Base-by-base conservation (phyloP, 768 basidiomycete species). In the Wakefieldia striispora region DNA sequence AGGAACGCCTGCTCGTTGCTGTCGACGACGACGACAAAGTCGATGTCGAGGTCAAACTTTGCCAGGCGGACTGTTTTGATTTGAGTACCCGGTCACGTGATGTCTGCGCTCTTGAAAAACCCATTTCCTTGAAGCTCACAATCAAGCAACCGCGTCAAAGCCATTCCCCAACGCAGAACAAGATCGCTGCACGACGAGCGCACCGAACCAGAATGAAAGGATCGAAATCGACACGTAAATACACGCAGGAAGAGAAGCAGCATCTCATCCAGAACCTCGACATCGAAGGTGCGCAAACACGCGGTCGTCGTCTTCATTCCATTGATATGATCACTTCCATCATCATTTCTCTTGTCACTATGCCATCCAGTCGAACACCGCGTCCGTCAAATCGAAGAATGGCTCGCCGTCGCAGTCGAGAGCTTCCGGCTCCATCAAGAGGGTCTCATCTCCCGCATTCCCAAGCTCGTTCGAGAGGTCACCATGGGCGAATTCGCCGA, bases 201-300 rank as follows among this genome's bases (percentile, higher is more conserved):
- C n/a, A n/a, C n/a, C n/a, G n/a, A n/a, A 29, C 38, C 29, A 27
- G 24, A 43, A 70, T 68, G 68, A 55, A 64, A 29, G 26, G 6
- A 7, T 49, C 47, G 14, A 43, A 48, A 20, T 39, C 58, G 49
- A 59, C 59, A 19, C 58, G 69, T 16, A 75, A 69, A 56, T 81
- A 75, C 60, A 81, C 76, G 8, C 69, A 73, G 5, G 86, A 89
- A 58, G 87, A 91, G 70, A 91, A 90, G 54, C 72, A 78, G 23
- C 86, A 90, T 54, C 76, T 91, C 2, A 70, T 91, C 35, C 78
- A 78, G 40, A 91, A 91, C 65, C 76, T 91, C 43, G 86, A 90
- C 55, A 80, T 91, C 53, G 89, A 91, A 79, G 85, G 88, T 86
- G 56, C 12, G 68, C 3, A 59, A 2, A 10, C n/a, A n/a, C n/a